phyloP scores from a whole-genome alignment of 2,329 filamentous ascomycete genomes.

The Cytospora mali region DNA sequence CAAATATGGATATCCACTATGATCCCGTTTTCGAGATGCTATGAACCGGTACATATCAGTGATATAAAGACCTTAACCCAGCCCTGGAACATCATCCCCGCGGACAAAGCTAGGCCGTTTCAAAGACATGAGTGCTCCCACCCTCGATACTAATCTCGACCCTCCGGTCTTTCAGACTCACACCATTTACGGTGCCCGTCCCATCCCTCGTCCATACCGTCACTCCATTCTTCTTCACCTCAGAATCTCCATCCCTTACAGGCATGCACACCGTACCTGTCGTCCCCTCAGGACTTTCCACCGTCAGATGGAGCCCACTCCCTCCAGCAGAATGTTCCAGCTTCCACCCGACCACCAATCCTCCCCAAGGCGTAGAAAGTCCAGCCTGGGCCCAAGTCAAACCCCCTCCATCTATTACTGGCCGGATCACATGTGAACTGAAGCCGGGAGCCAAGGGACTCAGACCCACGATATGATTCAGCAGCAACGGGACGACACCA shows the following conservation, averaged over 20 bases:
- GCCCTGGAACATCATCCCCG: background rate
- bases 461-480: conserved; percentile 50
- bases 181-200: background rate
- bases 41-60: too few relatives aligned
- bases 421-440: conserved; percentile 44
- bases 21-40: too few relatives aligned
- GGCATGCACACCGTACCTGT: conserved; percentile 36
- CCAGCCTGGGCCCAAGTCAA: conserved; percentile 48
- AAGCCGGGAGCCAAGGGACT: conserved; percentile 49
- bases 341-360: conserved; percentile 40
- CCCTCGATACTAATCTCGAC: conserved; percentile 9
- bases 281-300: conserved; percentile 38
- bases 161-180: conserved; percentile 1
- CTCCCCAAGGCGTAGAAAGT: conserved; percentile 43
- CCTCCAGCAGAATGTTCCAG: conserved; percentile 16
- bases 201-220: conserved; percentile 27
- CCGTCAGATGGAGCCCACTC: conserved; percentile 34
- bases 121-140: conserved; percentile 5
- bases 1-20: too few relatives aligned
- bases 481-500: conserved; percentile 51
- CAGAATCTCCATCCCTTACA: conserved; percentile 21
- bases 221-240: conserved; percentile 30
- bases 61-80: too few relatives aligned
- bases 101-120: background rate
- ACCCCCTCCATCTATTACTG: conserved; percentile 38